These are phyloP conservation scores for Suillus alpinus DNA, from an alignment of 768 basidiomycete genomes.

Conservation along the genomic window DNA sequence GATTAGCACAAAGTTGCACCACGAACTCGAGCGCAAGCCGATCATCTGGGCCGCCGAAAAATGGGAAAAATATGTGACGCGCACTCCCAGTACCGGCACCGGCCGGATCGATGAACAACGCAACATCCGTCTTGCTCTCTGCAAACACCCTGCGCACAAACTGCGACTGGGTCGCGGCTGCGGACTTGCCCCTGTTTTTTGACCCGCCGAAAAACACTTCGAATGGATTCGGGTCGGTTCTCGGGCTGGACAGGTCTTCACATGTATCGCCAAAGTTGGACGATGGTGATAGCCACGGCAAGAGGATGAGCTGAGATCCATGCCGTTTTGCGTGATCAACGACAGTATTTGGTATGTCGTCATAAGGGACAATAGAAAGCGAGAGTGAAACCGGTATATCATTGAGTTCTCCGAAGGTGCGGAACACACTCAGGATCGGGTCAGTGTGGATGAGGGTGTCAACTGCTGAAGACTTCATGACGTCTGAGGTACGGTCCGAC, in stretches of 20 bases:
- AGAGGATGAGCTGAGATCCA: slow-evolving; percentile 69
- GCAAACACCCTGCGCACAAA: slow-evolving; percentile 83
- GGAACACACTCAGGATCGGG: slow-evolving; percentile 68
- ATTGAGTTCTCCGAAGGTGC: slow-evolving; percentile 74
- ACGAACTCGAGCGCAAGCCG: slow-evolving; percentile 79
- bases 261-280: slow-evolving; percentile 24
- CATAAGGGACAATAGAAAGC: slow-evolving; percentile 72
- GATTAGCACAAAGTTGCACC: slow-evolving; percentile 70
- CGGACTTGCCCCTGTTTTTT: slow-evolving; percentile 44
- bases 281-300: slow-evolving; percentile 74
- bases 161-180: slow-evolving; percentile 67
- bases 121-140: slow-evolving; percentile 71
- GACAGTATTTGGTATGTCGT: slow-evolving; percentile 70
- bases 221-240: slow-evolving; percentile 57
- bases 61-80: slow-evolving; percentile 79
- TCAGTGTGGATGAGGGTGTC: slow-evolving; percentile 70
- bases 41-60: slow-evolving; percentile 95
- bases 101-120: slow-evolving; percentile 79
- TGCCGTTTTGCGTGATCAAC: slow-evolving; percentile 54
- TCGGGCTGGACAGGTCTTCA: slow-evolving; percentile 20
- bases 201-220: slow-evolving; percentile 70
- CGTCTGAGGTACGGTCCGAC: slow-evolving; percentile 82
- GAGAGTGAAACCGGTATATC: slow-evolving; percentile 62
- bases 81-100: slow-evolving; percentile 23
- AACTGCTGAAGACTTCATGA: slow-evolving; percentile 77